Percentiles rank a stretch among this genome's conserved stretches.
phyloP scores from a whole-genome alignment of 352 stramenopile genomes.

The Globisporangium nagaii region DNA sequence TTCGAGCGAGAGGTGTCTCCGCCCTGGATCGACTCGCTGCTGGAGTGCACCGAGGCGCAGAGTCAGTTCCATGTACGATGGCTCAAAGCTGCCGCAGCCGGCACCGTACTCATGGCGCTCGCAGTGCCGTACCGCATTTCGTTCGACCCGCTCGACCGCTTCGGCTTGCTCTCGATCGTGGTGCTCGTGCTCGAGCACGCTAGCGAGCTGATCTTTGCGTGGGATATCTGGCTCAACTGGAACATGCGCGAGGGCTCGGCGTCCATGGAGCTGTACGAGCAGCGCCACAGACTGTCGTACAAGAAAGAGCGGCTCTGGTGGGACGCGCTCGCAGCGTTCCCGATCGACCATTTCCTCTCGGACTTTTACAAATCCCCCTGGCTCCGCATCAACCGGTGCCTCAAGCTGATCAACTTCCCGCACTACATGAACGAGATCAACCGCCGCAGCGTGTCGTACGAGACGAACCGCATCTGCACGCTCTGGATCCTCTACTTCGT shows the following conservation, averaged over 20 bases:
- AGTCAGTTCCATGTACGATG: constrained; percentile 42
- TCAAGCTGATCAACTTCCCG: constrained; percentile 48
- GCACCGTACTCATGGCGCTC: constrained; percentile 38
- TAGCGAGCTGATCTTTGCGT: constrained; percentile 42
- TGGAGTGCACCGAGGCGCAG: constrained; percentile 43
- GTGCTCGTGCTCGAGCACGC: constrained; percentile 26
- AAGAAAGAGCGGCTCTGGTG: constrained; percentile 27
- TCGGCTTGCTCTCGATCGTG: constrained; percentile 11
- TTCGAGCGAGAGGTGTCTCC: constrained; percentile 7
- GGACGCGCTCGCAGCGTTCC: constrained; percentile 38
- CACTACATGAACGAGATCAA: constrained; percentile 54
- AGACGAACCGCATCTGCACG: constrained; percentile 36
- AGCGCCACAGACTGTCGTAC: constrained; percentile 31
- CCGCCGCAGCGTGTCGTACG: constrained; percentile 44
- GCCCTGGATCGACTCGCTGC: constrained; percentile 44
- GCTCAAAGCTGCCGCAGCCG: constrained; percentile 31
- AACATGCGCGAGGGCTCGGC: constrained; percentile 42
- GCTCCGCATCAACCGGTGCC: constrained; percentile 39
- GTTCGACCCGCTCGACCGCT: constrained; percentile 30
- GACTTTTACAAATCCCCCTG: constrained; percentile 39
- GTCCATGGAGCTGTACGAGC: constrained; percentile 55
- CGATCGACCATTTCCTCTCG: constrained; percentile 47
- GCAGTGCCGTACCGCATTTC: constrained; percentile 53
- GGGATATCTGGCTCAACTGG: constrained; percentile 64
- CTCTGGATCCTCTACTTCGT: constrained; percentile 38